Conservation (phyloP, 192 early-diverging fungal species). For the Podila epigama region DNA sequence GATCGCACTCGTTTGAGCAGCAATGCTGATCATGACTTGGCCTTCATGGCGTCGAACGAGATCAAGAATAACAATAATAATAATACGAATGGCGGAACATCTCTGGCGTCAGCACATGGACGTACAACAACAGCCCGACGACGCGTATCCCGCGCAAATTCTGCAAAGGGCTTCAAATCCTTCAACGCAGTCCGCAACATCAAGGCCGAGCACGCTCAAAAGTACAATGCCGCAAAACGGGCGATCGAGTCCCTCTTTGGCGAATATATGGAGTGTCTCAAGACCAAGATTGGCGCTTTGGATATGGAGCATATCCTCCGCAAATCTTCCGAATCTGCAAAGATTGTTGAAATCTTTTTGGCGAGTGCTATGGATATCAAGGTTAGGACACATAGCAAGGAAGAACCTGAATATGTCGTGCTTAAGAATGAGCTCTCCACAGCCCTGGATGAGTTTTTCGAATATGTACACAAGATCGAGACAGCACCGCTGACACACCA, state of each 20-base stretch:
- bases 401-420: constrained; percentile 6
- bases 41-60: background rate
- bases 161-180: constrained; percentile 44
- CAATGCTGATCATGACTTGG: background rate
- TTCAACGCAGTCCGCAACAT: constrained; percentile 45
- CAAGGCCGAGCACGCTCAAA: constrained; percentile 28
- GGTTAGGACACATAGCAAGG: constrained; percentile 17
- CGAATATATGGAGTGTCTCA: constrained; percentile 38
- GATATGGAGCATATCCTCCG: constrained; percentile 6
- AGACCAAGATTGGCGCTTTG: background rate
- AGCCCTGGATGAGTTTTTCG: constrained; percentile 12
- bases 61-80: background rate
- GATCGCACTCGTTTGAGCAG: no score
- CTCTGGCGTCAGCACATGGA: background rate
- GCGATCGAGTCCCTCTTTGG: constrained; percentile 19
- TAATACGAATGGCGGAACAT: background rate
- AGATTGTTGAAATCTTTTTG: constrained; percentile 23
- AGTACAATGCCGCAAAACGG: constrained; percentile 14
- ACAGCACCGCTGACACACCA: background rate
- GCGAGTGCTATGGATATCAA: constrained; percentile 30
- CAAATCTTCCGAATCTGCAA: constrained; percentile 13
- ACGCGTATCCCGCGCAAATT: constrained; percentile 30
- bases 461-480: constrained; percentile 16
- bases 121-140: constrained; percentile 11
- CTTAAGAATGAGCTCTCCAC: constrained; percentile 15